phyloP scores from a whole-genome alignment of 1,284 basidiomycete species.

The Tilletia walkeri region DNA sequence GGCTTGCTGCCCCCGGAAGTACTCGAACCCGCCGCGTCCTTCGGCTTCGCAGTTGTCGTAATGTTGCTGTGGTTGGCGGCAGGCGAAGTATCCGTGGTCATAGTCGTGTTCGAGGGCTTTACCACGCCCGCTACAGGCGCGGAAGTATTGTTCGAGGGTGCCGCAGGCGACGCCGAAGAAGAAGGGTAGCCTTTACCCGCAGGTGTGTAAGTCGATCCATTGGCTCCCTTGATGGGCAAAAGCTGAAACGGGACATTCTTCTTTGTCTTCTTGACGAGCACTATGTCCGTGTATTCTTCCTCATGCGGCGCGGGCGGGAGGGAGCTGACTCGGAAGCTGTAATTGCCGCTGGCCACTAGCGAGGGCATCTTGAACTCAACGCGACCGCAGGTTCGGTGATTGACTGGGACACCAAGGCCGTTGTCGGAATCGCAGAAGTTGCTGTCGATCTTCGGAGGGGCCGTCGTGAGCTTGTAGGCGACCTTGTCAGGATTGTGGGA shows the following conservation, averaged over 20 bases:
- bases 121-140: too few species aligned
- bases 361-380: conserved; percentile 16
- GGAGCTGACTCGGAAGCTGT: neutral
- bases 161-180: neutral
- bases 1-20: too few species aligned
- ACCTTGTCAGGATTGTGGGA: neutral
- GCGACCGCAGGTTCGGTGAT: neutral
- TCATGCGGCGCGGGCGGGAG: conserved; percentile 11
- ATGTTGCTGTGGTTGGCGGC: too few species aligned
- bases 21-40: too few species aligned
- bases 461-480: conserved; percentile 10
- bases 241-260: neutral
- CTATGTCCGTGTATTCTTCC: conserved; percentile 5
- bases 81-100: too few species aligned
- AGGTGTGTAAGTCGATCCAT: conserved; percentile 2
- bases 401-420: conserved; percentile 1
- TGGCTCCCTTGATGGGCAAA: neutral
- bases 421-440: conserved; percentile 11
- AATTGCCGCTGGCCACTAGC: neutral
- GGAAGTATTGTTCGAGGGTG: too few species aligned
- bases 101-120: too few species aligned
- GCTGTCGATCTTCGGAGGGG: neutral
- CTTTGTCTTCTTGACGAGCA: neutral
- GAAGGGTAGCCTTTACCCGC: neutral
- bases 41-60: too few species aligned